Evolutionary conservation across 1,139 yeast genomes (phyloP), one percentile per base, ranked within the genome.

Genomic region (Kodamaea arcana): DNA sequence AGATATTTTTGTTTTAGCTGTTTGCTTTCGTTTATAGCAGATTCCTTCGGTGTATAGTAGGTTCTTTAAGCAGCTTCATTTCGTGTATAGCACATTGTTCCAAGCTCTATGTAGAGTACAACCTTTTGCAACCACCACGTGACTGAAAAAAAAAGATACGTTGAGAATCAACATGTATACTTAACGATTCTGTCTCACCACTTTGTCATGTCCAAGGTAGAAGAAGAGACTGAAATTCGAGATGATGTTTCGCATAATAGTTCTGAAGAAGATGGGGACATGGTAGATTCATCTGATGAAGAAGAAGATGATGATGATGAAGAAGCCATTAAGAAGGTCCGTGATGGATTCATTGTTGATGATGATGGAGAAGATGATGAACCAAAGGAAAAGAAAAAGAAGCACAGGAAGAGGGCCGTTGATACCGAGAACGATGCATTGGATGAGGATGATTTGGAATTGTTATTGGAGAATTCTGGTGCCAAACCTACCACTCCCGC

Each of bases 271-370:
- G 71, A 72, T 20, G 70, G 65, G 32, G 70, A 65, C 41, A 75
- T 72, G 13, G 70, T 77, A 41, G 86, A 80, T 44, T 82, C 86
- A 9, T 80, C 87, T 15, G 86, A 81, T 24, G 87, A 80, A 40
- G 90, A 82, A 39, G 88, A 82, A 26, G 79, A 77, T 30, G 90
- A 82, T 12, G 83, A 79, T 18, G 86, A 81, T 48, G 90, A 80
- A 52, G 92, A 83, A 43, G 92, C 83, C 45, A 76, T 80, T 31
- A 66, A 77, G 45, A 74, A 79, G 57, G 82, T 90, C 27, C 79
- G 92, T 37, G 95, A 87, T 46, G 97, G 97, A 0, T 88, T 90
- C 60, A 90, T 90, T 52, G 97, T 88, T 10, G 97, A 87, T 50
- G 96, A 87, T 48, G 95, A 83, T 35, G 94, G 86, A 13, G 83